Conservation (phyloP, 352 stramenopile genomes). For the Globisporangium paddicum region DNA sequence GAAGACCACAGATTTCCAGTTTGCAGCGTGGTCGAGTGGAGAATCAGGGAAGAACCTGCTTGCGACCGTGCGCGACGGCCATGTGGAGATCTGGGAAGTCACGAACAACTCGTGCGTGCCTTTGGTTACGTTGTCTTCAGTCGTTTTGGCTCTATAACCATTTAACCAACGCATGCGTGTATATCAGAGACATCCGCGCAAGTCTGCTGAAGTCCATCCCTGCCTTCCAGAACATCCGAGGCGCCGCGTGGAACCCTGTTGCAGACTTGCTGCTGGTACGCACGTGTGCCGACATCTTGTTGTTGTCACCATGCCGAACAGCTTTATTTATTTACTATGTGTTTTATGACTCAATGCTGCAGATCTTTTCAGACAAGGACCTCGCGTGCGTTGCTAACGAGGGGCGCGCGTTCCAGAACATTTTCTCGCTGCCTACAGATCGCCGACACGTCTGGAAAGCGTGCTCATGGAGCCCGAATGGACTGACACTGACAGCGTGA, state of each 20-base stretch:
- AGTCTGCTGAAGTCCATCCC: constrained; percentile 5
- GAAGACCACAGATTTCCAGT: constrained; percentile 4
- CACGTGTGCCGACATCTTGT: neutral
- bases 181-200: constrained; percentile 4
- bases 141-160: neutral
- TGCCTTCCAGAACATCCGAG: constrained; percentile 14
- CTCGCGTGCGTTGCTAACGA: constrained; percentile 22
- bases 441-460: constrained; percentile 16
- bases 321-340: too few species aligned
- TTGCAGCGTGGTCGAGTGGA: constrained; percentile 26
- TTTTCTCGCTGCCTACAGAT: constrained; percentile 13
- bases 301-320: neutral
- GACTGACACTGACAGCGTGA: constrained; percentile 35
- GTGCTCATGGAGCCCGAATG: constrained; percentile 41
- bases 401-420: constrained; percentile 9
- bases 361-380: constrained; percentile 29
- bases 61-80: constrained; percentile 18
- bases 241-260: constrained; percentile 31
- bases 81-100: constrained; percentile 35
- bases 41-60: constrained; percentile 19
- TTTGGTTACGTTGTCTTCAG: neutral
- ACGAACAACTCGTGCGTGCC: constrained; percentile 17
- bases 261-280: constrained; percentile 29
- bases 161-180: constrained; percentile 2
- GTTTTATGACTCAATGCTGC: neutral